Percentiles rank a stretch among this genome's conserved stretches.
Evolutionary conservation across 2,329 filamentous ascomycete species (phyloP).

Genomic region (Immersiporthe knoxdaviesiana): DNA sequence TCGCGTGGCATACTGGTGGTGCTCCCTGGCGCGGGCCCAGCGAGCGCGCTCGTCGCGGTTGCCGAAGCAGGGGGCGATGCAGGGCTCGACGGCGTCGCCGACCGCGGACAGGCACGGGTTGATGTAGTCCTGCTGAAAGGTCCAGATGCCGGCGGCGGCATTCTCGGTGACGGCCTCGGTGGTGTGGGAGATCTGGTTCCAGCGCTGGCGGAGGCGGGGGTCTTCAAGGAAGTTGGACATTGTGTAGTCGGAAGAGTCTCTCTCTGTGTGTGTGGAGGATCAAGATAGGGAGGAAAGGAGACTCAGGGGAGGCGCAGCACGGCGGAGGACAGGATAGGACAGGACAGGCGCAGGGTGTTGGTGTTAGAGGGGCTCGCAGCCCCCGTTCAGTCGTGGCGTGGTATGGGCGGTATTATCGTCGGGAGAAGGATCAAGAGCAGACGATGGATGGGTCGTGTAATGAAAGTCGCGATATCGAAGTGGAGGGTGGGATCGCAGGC

Average conservation of each 20-base stretch:
- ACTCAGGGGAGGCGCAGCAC: neutral
- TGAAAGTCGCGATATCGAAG: neutral
- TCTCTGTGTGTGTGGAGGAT: neutral
- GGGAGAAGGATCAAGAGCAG: neutral
- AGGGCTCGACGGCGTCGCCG: conserved; percentile 69
- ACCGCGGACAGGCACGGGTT: conserved; percentile 76
- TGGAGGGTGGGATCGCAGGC: neutral
- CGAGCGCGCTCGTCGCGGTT: conserved; percentile 75
- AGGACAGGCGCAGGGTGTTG: neutral
- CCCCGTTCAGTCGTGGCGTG: conserved; percentile 3
- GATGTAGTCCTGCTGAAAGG: conserved; percentile 84
- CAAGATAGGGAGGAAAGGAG: neutral
- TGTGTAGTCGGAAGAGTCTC: conserved; percentile 31
- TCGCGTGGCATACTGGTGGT: conserved; percentile 49
- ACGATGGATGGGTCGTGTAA: neutral
- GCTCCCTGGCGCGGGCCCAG: conserved; percentile 66
- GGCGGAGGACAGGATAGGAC: neutral
- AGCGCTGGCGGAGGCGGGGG: conserved; percentile 87
- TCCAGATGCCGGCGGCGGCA: conserved; percentile 89
- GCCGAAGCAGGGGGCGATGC: conserved; percentile 71
- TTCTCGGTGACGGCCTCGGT: conserved; percentile 89
- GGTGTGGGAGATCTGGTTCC: conserved; percentile 91
- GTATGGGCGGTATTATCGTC: neutral
- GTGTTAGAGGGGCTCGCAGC: conserved; percentile 3
- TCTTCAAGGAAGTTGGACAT: conserved; percentile 71